Percentiles rank a stretch among this genome's conserved stretches.
Evolutionary conservation across 495 filamentous ascomycete species (phyloP).

Genomic region (Penicillium pulvis): DNA sequence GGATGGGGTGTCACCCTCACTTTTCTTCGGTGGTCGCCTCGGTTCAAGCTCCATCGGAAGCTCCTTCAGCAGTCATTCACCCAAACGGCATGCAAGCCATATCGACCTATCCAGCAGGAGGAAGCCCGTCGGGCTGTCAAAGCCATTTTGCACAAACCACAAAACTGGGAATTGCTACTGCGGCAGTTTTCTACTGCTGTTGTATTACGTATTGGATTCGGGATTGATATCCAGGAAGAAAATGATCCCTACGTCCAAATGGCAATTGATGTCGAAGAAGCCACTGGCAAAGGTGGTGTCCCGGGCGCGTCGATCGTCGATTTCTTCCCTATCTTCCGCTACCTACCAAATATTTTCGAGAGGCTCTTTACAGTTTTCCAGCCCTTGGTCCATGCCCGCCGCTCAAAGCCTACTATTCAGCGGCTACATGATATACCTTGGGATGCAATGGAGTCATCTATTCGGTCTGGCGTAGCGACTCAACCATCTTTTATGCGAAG

Average conservation of each 20-base stretch:
- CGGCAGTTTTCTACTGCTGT: slow-evolving; percentile 23
- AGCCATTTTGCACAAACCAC: slow-evolving; percentile 11
- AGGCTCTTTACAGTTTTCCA: slow-evolving; percentile 25
- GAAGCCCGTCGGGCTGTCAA: slow-evolving; percentile 20
- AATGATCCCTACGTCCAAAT: slow-evolving; percentile 50
- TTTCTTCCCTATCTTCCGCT: slow-evolving; percentile 37
- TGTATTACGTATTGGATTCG: slow-evolving; percentile 48
- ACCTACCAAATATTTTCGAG: slow-evolving; percentile 21
- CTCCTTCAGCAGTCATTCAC: slow-evolving; percentile 39
- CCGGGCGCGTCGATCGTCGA: slow-evolving; percentile 47
- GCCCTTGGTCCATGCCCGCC: slow-evolving; percentile 19
- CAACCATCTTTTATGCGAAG: slow-evolving; percentile 35
- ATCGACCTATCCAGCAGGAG: slow-evolving; percentile 19
- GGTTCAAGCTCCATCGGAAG: slow-evolving; percentile 47
- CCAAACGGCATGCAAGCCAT: slow-evolving; percentile 17
- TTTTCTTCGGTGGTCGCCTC: slow-evolving; percentile 47
- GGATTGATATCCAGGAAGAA: slow-evolving; percentile 41
- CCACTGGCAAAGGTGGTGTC: slow-evolving; percentile 44
- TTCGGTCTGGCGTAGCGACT: slow-evolving; percentile 38
- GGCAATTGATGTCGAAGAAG: slow-evolving; percentile 43
- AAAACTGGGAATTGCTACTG: slow-evolving; percentile 19
- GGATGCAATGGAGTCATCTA: slow-evolving; percentile 42
- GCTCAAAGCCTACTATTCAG: slow-evolving; percentile 19
- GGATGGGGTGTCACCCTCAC: slow-evolving; percentile 37
- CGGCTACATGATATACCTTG: slow-evolving; percentile 38